Conservation (phyloP, 305 asterid genomes). For the Solanum hybrid region DNA sequence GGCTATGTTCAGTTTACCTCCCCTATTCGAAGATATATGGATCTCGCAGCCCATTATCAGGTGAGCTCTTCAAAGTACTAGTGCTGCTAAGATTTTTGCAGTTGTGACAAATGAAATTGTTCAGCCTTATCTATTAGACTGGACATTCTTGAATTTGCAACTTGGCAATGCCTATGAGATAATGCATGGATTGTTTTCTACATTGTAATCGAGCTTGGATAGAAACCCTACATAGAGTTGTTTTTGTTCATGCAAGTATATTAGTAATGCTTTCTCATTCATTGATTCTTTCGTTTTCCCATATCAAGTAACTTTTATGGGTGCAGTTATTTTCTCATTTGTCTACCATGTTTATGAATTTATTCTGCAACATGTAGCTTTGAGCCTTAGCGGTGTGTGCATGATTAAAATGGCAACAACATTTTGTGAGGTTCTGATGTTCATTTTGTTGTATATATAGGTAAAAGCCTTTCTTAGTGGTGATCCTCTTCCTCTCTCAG, state of each 20-base stretch:
- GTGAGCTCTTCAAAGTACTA: conserved; percentile 19
- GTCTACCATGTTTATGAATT: neutral
- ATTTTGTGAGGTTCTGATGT: conserved; percentile 5
- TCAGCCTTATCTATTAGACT: neutral
- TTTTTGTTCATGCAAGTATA: neutral
- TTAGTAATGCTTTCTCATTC: neutral
- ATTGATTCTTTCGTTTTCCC: neutral
- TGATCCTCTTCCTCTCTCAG: conserved; percentile 77
- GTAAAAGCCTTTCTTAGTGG: conserved; percentile 89
- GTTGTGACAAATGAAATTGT: neutral
- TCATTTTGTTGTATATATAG: conserved; percentile 27
- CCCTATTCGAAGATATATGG: conserved; percentile 95
- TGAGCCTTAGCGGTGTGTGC: neutral
- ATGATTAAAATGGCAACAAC: neutral
- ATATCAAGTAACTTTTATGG: neutral
- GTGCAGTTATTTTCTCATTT: neutral
- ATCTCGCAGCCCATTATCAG: conserved; percentile 92
- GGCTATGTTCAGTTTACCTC: conserved; percentile 98
- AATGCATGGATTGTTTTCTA: neutral
- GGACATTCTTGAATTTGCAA: neutral
- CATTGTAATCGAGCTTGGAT: neutral
- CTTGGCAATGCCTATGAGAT: neutral
- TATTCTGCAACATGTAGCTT: neutral
- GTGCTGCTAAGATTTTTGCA: neutral
- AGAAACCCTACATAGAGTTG: neutral